A percentile compares a stretch with the other conserved stretches of the same genome.
phyloP scores from a whole-genome alignment of 1,284 basidiomycete species.

The Athelia psychrophila region DNA sequence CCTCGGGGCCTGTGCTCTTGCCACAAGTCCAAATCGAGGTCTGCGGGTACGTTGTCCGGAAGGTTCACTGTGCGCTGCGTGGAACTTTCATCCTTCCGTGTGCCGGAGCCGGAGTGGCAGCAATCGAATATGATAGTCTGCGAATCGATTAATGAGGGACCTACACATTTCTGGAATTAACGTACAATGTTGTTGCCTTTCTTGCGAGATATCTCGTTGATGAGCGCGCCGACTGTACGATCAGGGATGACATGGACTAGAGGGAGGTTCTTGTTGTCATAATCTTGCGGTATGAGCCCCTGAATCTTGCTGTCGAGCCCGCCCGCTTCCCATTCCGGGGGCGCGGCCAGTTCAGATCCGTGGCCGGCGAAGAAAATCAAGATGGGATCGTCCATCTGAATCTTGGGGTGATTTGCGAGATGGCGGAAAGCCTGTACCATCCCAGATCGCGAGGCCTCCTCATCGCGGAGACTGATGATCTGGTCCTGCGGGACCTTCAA shows the following conservation, averaged over 20 bases:
- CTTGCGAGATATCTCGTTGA: neutral
- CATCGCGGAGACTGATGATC: constrained; percentile 4
- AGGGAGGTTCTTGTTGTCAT: neutral
- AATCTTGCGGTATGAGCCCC: constrained; percentile 1
- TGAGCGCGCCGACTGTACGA: neutral
- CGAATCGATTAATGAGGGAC: neutral
- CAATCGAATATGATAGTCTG: constrained; percentile 1
- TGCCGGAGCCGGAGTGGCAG: neutral
- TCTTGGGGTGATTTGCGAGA: neutral
- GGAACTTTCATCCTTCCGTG: neutral
- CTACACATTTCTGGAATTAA: neutral
- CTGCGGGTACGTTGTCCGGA: neutral
- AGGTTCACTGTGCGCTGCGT: neutral
- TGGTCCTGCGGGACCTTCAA: constrained; percentile 1
- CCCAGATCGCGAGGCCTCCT: constrained; percentile 1
- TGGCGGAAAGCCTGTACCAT: constrained; percentile 1
- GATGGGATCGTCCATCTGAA: constrained; percentile 4
- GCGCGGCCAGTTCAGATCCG: neutral
- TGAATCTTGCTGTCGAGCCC: constrained; percentile 1
- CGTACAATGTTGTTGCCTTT: neutral
- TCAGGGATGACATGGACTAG: neutral
- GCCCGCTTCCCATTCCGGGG: neutral
- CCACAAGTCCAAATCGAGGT: neutral
- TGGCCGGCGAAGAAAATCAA: constrained; percentile 9
- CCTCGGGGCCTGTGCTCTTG: neutral